Conservation (phyloP, 208 protist genomes). For the Acanthamoeba castellanii region DNA sequence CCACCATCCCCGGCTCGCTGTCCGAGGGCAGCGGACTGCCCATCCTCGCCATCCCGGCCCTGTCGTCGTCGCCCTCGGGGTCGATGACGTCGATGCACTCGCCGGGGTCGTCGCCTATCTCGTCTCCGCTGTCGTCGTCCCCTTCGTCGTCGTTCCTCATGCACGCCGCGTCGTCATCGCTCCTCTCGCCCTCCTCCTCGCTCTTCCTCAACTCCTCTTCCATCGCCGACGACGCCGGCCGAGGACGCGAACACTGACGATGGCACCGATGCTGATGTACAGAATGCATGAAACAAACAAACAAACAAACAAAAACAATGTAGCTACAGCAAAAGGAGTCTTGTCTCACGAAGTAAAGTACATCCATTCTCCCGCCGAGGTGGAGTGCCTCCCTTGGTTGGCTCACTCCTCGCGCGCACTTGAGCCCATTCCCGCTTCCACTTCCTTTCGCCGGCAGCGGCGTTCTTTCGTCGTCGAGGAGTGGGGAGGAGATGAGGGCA, state of each 20-base stretch:
- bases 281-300: too few relatives aligned
- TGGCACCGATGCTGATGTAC: too few relatives aligned
- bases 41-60: neutral
- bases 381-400: too few relatives aligned
- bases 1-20: conserved; percentile 1
- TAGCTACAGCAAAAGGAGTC: too few relatives aligned
- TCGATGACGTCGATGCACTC: neutral
- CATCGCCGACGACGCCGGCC: neutral
- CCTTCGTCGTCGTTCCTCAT: neutral
- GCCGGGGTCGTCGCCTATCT: neutral
- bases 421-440: too few relatives aligned
- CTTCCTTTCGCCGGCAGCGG: too few relatives aligned
- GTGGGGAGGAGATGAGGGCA: too few relatives aligned
- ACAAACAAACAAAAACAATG: too few relatives aligned
- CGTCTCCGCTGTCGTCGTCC: neutral
- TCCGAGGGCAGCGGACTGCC: conserved; percentile 18
- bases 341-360: too few relatives aligned
- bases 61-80: neutral
- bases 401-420: too few relatives aligned
- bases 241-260: neutral
- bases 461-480: too few relatives aligned
- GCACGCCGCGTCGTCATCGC: conserved; percentile 18
- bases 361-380: too few relatives aligned
- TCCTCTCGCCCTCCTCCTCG: conserved; percentile 12
- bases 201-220: conserved; percentile 8